Evolutionary conservation across 805 yeast species (phyloP).

Genomic region (Scheffersomyces stipitis): DNA sequence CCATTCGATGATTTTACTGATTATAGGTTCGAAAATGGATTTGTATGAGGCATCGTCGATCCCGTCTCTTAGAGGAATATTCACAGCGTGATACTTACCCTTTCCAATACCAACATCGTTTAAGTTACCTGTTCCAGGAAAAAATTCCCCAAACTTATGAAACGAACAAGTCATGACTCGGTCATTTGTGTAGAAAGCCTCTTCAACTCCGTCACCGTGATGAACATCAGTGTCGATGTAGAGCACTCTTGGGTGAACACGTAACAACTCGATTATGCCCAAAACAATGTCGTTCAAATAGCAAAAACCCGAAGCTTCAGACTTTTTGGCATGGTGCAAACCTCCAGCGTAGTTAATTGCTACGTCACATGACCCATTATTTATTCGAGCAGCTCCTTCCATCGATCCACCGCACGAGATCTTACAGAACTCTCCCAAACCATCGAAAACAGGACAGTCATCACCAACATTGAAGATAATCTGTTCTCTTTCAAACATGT

Average conservation of each 20-base stretch:
- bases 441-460: constrained; percentile 26
- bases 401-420: constrained; percentile 27
- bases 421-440: constrained; percentile 25
- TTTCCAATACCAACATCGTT: constrained; percentile 27
- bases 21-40: constrained; percentile 27
- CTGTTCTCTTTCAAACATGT: constrained; percentile 25
- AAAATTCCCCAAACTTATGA: constrained; percentile 28
- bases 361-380: constrained; percentile 25
- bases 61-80: constrained; percentile 27
- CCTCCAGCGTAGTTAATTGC: constrained; percentile 30
- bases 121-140: constrained; percentile 30
- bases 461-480: constrained; percentile 27
- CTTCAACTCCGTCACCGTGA: constrained; percentile 30
- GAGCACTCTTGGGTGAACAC: constrained; percentile 25
- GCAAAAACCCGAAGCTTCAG: constrained; percentile 27
- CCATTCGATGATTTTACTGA: constrained; percentile 26
- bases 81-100: constrained; percentile 27
- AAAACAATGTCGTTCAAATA: constrained; percentile 27
- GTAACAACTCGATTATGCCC: constrained; percentile 26
- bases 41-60: constrained; percentile 28
- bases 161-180: constrained; percentile 29
- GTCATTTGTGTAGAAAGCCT: constrained; percentile 26
- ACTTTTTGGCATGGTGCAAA: constrained; percentile 27
- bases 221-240: constrained; percentile 29
- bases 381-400: constrained; percentile 28